Evolutionary conservation across 164 flowering plant species (phyloP).

Genomic region (Akebia trifoliata): DNA sequence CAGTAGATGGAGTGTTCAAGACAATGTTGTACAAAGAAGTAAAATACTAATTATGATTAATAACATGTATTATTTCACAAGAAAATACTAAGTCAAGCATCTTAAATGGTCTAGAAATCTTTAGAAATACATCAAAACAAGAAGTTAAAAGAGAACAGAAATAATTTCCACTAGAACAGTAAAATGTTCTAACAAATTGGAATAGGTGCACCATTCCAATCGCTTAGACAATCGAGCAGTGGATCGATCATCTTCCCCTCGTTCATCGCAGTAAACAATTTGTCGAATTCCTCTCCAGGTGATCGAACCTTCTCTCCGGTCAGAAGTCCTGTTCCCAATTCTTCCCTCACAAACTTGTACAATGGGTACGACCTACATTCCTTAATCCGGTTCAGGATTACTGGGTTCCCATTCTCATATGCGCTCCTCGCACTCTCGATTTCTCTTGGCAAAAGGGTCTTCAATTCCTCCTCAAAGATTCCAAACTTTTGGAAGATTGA

Average conservation of each 20-base stretch:
- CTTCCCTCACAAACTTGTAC: slow-evolving; percentile 54
- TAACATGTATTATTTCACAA: no score
- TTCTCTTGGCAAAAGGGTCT: slow-evolving; percentile 45
- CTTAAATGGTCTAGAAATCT: no score
- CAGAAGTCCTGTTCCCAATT: slow-evolving; percentile 29
- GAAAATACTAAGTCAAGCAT: no score
- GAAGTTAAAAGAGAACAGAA: background rate
- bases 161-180: background rate
- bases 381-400: slow-evolving; percentile 38
- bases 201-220: slow-evolving; percentile 57
- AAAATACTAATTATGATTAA: no score
- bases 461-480: slow-evolving; percentile 52
- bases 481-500: slow-evolving; percentile 48
- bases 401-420: slow-evolving; percentile 30
- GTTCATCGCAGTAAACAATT: slow-evolving; percentile 47
- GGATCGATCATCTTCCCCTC: slow-evolving; percentile 53
- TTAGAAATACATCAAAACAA: no score
- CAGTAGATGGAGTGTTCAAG: no score
- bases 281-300: slow-evolving; percentile 55
- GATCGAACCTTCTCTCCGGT: slow-evolving; percentile 49
- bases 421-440: slow-evolving; percentile 34
- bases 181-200: slow-evolving; percentile 32
- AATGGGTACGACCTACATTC: slow-evolving; percentile 58
- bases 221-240: slow-evolving; percentile 40
- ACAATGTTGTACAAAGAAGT: no score